phyloP scores from a whole-genome alignment of 2,329 filamentous ascomycete species.

The Trichoderma guizhouense region DNA sequence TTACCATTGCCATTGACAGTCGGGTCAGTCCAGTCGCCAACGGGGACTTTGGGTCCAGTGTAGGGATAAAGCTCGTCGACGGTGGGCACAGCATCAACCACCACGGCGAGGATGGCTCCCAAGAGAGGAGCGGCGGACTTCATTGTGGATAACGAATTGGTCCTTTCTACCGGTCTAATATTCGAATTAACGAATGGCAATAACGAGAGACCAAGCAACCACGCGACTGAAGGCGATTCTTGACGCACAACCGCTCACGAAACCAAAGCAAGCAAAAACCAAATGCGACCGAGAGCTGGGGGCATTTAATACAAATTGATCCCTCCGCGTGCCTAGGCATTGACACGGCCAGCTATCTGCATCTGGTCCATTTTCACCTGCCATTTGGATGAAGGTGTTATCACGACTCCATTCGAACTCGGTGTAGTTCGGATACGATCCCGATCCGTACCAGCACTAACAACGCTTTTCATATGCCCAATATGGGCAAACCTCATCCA shows the following conservation, averaged over 20 bases:
- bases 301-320: not conserved
- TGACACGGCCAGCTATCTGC: not conserved
- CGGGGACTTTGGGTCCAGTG: not conserved
- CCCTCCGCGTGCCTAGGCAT: not conserved
- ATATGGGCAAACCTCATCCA: not conserved
- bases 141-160: not conserved
- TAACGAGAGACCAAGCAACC: not conserved
- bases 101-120: not conserved
- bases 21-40: constrained; percentile 1
- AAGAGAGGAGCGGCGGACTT: not conserved
- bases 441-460: not conserved
- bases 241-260: not conserved
- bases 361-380: not conserved
- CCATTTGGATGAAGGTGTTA: not conserved
- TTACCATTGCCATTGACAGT: constrained; percentile 7
- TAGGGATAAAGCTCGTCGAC: constrained; percentile 9
- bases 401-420: not conserved
- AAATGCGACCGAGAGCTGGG: not conserved
- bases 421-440: not conserved
- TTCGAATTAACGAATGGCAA: not conserved
- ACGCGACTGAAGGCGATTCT: not conserved
- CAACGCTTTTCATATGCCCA: not conserved
- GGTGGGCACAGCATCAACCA: not conserved
- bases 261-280: not conserved
- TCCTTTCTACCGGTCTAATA: not conserved